Evolutionary conservation across 495 filamentous ascomycete species (phyloP), one percentile per base, ranked within the genome.

Genomic region (Penicillium robsamsonii): DNA sequence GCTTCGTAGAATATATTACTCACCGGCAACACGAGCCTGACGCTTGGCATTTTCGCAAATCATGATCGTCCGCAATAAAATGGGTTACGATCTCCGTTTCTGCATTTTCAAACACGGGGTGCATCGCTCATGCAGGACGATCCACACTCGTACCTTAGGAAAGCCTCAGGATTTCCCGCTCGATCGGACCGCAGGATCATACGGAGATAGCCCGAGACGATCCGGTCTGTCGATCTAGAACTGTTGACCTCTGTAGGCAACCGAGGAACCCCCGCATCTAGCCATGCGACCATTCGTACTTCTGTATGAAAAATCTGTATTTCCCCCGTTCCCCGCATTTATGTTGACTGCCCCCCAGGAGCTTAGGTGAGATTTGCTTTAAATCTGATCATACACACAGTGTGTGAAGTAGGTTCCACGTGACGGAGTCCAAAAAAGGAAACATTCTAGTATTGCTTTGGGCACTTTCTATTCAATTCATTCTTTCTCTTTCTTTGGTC

Each of bases 381-480:
- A 49, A 51, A 31, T n/a, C 38, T 59, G 24, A n/a, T 18, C 29
- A 46, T 29, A 50, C 15, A 22, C 1, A 40, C 18, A 38, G 58
- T 50, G 25, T 29, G 11, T 4, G 51, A 50, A 43, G 38, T 20
- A 24, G 24, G 45, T 13, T 44, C 44, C 64, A 67, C 64, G 64
- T 67, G 64, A 67, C 56, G 27, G 30, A 24, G 57, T 60, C 59
- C 59, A 24, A 33, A 64, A 62, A 44, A 46, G 62, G 62, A 41
- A 65, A 65, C 35, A 52, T 54, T 37, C 15, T 31, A 30, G 38
- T 17, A 41, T 52, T 40, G n/a, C 12, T 25, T 17, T 29, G 10
- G 18, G 15, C 31, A 46, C 8, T 38, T 46, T 33, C 15, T 25
- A 22, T 13, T n/a, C 27, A 22, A 17, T 18, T 31, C 50, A 30